Evolutionary conservation across 805 yeast species (phyloP), one percentile per base, ranked within the genome.

Genomic region (Candida tallmaniae): DNA sequence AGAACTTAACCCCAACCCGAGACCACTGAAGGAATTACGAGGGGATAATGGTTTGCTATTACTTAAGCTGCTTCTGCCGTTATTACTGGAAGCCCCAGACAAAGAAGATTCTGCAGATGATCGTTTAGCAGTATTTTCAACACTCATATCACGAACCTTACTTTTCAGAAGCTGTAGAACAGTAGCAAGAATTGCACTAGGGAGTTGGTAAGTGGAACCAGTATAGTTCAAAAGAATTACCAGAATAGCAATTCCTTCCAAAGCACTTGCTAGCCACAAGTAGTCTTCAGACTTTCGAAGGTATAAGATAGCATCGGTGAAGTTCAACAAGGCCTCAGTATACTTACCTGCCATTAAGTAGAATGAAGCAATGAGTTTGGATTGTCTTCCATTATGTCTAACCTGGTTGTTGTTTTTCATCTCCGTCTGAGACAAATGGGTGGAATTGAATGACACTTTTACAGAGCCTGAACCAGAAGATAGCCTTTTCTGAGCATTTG

Each of bases 201-300:
- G 74, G 25, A 74, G 48, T 33, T 68, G 76, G 38, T 70, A 72
- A 0, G 79, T 72, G 2, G 68, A 60, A 18, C 72, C 77, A 11
- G 81, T 54, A 46, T 67, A 78, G 9, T 80, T 68, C 31, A 85
- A 62, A 35, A 88, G 55, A 4, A 82, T 54, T 26, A 82, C 54
- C 39, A 84, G 74, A 1, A 85, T 76, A 0, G 82, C 83, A 8
- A 88, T 61, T 0, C 89, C 86, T 46, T 88, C 96, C n/a, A 90
- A 53, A 0, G 96, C 78, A 19, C 90, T 80, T 0, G 82, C 97
- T 10, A 86, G 67, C 97, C 97, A 93, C 6, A 93, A 61, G 47
- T 74, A 73, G 53, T 93, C 98, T 32, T 77, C 77, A 2, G 80
- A 66, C 9, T 74, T 66, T 40, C 76, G 77, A 35, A 87, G 58